Conservation (phyloP, 2,329 filamentous ascomycete genomes). For the Arthrobotrys sinensis region DNA sequence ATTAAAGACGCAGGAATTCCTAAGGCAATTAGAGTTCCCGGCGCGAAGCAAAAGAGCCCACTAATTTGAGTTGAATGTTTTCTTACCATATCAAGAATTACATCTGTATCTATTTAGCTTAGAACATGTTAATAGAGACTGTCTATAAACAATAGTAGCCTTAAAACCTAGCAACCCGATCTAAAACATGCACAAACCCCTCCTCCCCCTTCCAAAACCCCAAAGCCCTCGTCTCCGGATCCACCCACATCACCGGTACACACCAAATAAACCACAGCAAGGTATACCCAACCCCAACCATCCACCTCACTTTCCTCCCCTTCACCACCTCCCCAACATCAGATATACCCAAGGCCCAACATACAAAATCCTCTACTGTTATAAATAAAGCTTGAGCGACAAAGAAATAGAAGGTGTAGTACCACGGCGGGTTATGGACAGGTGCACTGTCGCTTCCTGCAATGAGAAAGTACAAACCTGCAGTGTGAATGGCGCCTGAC, state of each 20-base stretch:
- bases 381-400: constrained; percentile 4
- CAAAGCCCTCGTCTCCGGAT: constrained; percentile 35
- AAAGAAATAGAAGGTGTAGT: constrained; percentile 24
- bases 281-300: constrained; percentile 15
- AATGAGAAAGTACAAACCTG: constrained; percentile 9
- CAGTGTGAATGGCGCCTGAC: constrained; percentile 16
- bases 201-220: constrained; percentile 26
- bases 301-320: neutral
- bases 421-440: constrained; percentile 4
- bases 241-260: constrained; percentile 7
- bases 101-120: too few species aligned
- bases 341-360: neutral
- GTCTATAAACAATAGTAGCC: neutral
- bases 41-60: too few species aligned
- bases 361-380: constrained; percentile 7
- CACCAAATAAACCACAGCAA: constrained; percentile 22
- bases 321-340: neutral
- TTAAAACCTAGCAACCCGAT: constrained; percentile 2
- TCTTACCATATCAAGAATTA: too few species aligned
- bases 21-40: too few species aligned
- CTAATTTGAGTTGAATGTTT: too few species aligned
- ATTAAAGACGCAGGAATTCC: too few species aligned
- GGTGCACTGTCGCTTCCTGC: constrained; percentile 17
- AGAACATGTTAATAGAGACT: too few species aligned
- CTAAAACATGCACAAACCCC: constrained; percentile 43